Evolutionary conservation across 352 stramenopile species (phyloP).

Genomic region (Phytophthora litchii): DNA sequence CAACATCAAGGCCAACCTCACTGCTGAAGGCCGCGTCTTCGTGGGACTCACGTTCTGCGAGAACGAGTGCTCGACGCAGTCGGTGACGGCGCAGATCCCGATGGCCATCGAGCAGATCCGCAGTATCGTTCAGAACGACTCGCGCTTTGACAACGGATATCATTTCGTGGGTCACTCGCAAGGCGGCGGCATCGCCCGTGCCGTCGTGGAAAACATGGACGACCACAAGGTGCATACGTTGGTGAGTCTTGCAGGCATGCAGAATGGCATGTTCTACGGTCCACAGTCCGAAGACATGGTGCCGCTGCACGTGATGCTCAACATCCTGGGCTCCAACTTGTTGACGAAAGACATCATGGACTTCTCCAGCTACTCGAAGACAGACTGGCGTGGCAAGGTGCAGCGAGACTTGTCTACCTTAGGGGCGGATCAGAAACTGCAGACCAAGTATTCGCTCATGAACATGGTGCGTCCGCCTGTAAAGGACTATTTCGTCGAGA

Average conservation of each 20-base stretch:
- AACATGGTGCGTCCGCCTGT: constrained; percentile 45
- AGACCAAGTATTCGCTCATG: constrained; percentile 43
- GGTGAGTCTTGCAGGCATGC: constrained; percentile 50
- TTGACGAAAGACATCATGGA: constrained; percentile 37
- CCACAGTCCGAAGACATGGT: constrained; percentile 40
- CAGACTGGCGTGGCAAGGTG: constrained; percentile 36
- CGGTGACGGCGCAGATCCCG: constrained; percentile 42
- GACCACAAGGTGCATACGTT: constrained; percentile 54
- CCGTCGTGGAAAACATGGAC: constrained; percentile 61
- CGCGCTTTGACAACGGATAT: constrained; percentile 48
- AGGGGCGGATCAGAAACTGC: constrained; percentile 31
- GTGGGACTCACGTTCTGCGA: constrained; percentile 50
- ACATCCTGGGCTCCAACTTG: constrained; percentile 32
- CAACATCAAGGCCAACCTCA: constrained; percentile 42
- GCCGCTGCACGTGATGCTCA: constrained; percentile 43
- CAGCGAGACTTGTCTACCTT: constrained; percentile 44
- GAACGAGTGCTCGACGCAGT: constrained; percentile 38
- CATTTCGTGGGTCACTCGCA: constrained; percentile 57
- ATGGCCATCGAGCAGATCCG: constrained; percentile 58
- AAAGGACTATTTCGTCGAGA: constrained; percentile 27
- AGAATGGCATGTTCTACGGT: constrained; percentile 63
- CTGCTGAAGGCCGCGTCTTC: constrained; percentile 36
- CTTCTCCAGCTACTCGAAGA: constrained; percentile 32
- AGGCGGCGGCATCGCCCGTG: constrained; percentile 43
- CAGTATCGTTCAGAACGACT: constrained; percentile 36